Percentiles rank a stretch among this genome's conserved stretches.
Evolutionary conservation across 352 stramenopile species (phyloP).

Genomic region (Aphanomyces invadans): DNA sequence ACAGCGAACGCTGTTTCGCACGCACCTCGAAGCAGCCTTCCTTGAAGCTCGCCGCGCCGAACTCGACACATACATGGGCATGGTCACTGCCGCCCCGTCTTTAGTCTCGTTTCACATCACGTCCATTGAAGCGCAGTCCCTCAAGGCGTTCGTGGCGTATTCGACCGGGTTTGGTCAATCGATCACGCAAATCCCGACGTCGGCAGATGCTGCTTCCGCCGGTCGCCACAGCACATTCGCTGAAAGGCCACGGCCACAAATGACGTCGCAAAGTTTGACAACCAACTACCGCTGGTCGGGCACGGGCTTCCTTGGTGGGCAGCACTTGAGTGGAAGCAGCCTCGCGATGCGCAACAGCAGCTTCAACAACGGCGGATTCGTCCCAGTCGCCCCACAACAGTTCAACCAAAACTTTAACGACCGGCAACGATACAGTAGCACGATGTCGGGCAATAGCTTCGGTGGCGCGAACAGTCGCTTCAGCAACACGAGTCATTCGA

Average conservation of each 20-base stretch:
- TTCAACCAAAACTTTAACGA: slow-evolving; percentile 23
- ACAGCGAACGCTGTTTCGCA: slow-evolving; percentile 54
- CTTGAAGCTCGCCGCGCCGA: slow-evolving; percentile 50
- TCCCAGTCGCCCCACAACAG: slow-evolving; percentile 19
- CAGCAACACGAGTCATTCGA: neutral
- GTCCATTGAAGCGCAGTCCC: slow-evolving; percentile 61
- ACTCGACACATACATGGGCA: slow-evolving; percentile 68
- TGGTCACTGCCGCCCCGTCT: slow-evolving; percentile 47
- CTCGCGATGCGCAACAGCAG: neutral
- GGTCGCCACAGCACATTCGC: slow-evolving; percentile 6
- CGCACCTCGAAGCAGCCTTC: slow-evolving; percentile 57
- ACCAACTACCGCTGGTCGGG: slow-evolving; percentile 75
- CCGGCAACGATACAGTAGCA: too few species aligned
- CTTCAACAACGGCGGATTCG: neutral
- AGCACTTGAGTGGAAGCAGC: slow-evolving; percentile 7
- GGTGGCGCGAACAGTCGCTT: neutral
- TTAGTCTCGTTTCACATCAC: slow-evolving; percentile 70
- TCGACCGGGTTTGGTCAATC: slow-evolving; percentile 66
- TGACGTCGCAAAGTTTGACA: slow-evolving; percentile 37
- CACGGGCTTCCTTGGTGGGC: slow-evolving; percentile 56
- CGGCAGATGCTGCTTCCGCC: slow-evolving; percentile 4
- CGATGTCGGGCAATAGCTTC: too few species aligned
- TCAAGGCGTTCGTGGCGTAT: slow-evolving; percentile 76
- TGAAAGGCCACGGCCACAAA: neutral
- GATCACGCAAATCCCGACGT: slow-evolving; percentile 39